Evolutionary conservation across 805 yeast species (phyloP).

Genomic region (Blastobotrys robertii): DNA sequence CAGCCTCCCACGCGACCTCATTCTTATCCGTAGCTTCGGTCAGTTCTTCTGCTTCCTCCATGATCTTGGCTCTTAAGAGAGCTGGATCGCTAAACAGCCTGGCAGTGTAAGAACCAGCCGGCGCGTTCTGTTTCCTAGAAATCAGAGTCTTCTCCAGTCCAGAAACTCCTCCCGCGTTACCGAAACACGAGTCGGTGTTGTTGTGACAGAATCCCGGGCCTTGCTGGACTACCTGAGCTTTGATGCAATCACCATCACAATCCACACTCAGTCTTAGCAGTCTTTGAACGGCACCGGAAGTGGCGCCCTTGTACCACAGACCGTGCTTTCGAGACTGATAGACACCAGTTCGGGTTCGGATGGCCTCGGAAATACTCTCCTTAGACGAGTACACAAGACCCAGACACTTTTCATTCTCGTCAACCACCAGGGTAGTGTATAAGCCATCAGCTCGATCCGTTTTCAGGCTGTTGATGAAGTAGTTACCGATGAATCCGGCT

Average conservation of each 20-base stretch:
- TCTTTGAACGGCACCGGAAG: conserved; percentile 91
- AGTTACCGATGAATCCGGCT: conserved; percentile 3
- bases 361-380: conserved; percentile 74
- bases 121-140: conserved; percentile 58
- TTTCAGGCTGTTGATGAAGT: conserved; percentile 43
- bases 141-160: conserved; percentile 58
- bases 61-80: conserved; percentile 70
- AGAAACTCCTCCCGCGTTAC: conserved; percentile 54
- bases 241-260: conserved; percentile 88
- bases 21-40: conserved; percentile 65
- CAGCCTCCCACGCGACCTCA: conserved; percentile 93
- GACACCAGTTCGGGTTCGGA: conserved; percentile 75
- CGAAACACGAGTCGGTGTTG: conserved; percentile 74
- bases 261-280: conserved; percentile 60
- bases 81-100: conserved; percentile 72
- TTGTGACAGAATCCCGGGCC: conserved; percentile 93
- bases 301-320: conserved; percentile 91
- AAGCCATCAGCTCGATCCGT: conserved; percentile 86
- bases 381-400: conserved; percentile 88
- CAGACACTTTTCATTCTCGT: conserved; percentile 55
- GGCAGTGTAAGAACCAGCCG: conserved; percentile 90
- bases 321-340: conserved; percentile 87
- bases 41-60: conserved; percentile 94
- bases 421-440: conserved; percentile 75
- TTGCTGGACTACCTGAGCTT: conserved; percentile 74